Evolutionary conservation across 2,329 filamentous ascomycete genomes (phyloP).

Genomic region (Tolypocladium ovalisporum): DNA sequence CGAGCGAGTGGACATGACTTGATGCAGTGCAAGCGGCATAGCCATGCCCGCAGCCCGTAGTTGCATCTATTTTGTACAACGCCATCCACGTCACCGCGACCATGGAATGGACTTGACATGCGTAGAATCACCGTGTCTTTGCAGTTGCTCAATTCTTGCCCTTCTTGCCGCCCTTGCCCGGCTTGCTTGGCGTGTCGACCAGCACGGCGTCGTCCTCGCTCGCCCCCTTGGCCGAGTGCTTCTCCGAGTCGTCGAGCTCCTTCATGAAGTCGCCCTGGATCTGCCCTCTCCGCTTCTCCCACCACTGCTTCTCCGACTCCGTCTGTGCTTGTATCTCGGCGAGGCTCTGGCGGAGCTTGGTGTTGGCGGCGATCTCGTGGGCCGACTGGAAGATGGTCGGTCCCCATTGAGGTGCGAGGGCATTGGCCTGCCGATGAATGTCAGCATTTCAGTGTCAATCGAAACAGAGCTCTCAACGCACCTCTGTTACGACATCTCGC

Average conservation of each 20-base stretch:
- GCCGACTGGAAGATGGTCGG: constrained; percentile 94
- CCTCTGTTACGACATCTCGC: constrained; percentile 86
- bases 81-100: not conserved
- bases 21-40: not conserved
- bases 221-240: constrained; percentile 25
- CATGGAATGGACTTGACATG: not conserved
- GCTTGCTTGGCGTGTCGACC: constrained; percentile 48
- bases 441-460: not conserved
- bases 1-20: not conserved
- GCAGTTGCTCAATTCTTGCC: constrained; percentile 29
- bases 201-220: constrained; percentile 49
- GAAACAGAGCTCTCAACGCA: constrained; percentile 24
- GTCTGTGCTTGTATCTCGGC: constrained; percentile 63
- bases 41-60: not conserved
- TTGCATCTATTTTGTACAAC: not conserved
- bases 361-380: constrained; percentile 88
- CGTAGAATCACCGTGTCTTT: not conserved
- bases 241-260: constrained; percentile 61
- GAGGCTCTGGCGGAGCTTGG: constrained; percentile 61
- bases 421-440: constrained; percentile 60
- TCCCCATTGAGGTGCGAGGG: constrained; percentile 80
- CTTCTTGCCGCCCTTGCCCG: constrained; percentile 39
- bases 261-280: constrained; percentile 74
- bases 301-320: constrained; percentile 75
- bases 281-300: constrained; percentile 69